phyloP scores from a whole-genome alignment of 805 yeast species.

The Saturnispora diversa region DNA sequence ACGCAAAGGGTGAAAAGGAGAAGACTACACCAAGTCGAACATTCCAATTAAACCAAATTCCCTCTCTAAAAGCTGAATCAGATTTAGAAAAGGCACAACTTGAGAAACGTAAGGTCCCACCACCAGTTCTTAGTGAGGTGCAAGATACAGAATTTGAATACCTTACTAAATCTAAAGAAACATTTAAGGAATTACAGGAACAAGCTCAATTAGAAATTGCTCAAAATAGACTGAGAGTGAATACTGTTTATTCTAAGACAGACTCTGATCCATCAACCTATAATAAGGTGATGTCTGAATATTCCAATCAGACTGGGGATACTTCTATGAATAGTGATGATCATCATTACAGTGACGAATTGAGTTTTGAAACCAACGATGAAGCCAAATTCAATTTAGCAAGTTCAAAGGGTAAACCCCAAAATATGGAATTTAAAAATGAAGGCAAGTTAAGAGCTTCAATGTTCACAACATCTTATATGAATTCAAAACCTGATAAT shows the following conservation, averaged over 20 bases:
- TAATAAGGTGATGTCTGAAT: constrained; percentile 25
- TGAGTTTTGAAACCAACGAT: constrained; percentile 7
- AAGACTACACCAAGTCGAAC: constrained; percentile 4
- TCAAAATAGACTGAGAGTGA: constrained; percentile 9
- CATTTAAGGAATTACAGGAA: constrained; percentile 24
- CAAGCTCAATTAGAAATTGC: constrained; percentile 23
- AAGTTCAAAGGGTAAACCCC: too few relatives aligned
- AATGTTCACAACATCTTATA: constrained; percentile 15
- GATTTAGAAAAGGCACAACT: constrained; percentile 12
- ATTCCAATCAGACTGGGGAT: constrained; percentile 25
- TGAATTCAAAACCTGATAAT: constrained; percentile 10
- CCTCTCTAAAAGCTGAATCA: constrained; percentile 10
- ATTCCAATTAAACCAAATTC: constrained; percentile 17
- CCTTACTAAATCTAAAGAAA: constrained; percentile 25
- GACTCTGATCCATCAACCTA: constrained; percentile 24
- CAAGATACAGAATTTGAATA: constrained; percentile 24
- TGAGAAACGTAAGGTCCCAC: constrained; percentile 20
- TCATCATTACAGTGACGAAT: not conserved
- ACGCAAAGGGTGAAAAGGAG: constrained; percentile 26
- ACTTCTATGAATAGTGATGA: constrained; percentile 22
- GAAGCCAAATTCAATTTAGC: constrained; percentile 3
- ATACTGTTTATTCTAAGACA: constrained; percentile 12
- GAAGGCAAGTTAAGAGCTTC: constrained; percentile 33
- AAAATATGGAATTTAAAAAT: constrained; percentile 25
- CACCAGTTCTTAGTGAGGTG: constrained; percentile 24